These are phyloP conservation scores for Fonsecaea nubica DNA, from an alignment of 2,329 filamentous ascomycete genomes.

Conservation along the genomic window DNA sequence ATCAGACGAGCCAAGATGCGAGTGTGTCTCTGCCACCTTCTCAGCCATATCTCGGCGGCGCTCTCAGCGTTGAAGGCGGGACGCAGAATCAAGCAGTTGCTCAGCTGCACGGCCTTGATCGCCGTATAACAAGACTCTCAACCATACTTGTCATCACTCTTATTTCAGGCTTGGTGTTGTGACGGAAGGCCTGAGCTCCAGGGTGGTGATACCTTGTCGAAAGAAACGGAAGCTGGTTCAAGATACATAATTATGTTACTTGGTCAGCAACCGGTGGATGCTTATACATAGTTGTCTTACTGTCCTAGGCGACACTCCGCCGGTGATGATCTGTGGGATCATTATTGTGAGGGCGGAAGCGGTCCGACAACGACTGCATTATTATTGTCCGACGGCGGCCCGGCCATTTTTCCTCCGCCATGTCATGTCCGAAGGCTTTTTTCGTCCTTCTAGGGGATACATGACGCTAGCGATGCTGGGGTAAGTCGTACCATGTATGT, in stretches of 20 bases:
- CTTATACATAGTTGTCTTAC: neutral
- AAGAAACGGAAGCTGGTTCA: neutral
- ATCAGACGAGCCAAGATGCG: slow-evolving; percentile 22
- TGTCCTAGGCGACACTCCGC: neutral
- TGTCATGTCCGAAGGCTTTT: neutral
- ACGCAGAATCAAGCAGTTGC: neutral
- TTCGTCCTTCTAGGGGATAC: neutral
- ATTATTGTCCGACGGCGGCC: neutral
- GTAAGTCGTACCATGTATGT: neutral
- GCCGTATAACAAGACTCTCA: neutral
- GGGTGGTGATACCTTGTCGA: neutral
- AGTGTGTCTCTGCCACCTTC: slow-evolving; percentile 13
- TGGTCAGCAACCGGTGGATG: neutral
- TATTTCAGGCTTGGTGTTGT: neutral
- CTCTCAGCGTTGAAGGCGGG: slow-evolving; percentile 10
- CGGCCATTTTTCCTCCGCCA: neutral
- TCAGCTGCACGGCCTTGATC: neutral
- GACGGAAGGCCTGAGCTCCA: neutral
- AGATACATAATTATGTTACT: neutral
- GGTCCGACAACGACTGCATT: neutral
- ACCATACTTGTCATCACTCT: neutral
- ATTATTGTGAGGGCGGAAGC: neutral
- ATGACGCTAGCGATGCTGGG: neutral
- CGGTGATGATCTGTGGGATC: neutral
- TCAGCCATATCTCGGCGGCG: slow-evolving; percentile 24